Percentiles rank a stretch among this genome's conserved stretches.
These are phyloP conservation scores for Pichia ethanolica DNA, from an alignment of 805 yeast genomes.

Conservation along the genomic window DNA sequence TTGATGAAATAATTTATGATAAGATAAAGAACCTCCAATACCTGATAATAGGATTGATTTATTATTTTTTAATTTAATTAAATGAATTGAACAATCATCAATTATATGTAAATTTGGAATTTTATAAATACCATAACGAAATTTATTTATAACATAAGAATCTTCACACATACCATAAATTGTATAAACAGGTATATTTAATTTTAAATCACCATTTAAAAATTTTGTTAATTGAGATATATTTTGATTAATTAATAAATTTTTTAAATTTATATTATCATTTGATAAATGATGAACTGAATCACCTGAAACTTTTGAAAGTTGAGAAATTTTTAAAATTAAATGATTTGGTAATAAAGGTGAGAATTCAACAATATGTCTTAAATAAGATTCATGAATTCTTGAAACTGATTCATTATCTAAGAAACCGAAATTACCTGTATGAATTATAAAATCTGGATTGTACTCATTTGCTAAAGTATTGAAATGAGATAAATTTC, in stretches of 20 bases:
- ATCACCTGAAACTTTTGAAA: conserved; percentile 40
- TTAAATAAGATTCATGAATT: conserved; percentile 49
- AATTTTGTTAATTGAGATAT: conserved; percentile 48
- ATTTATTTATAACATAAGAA: conserved; percentile 54
- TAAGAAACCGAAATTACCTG: conserved; percentile 78
- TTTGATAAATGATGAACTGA: conserved; percentile 32
- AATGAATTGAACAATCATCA: conserved; percentile 48
- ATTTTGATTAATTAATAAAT: conserved; percentile 28
- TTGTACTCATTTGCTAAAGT: conserved; percentile 37
- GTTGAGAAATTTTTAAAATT: conserved; percentile 44
- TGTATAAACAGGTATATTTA: conserved; percentile 62
- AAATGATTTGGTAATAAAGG: conserved; percentile 45
- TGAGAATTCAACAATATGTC: conserved; percentile 62
- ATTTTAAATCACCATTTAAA: conserved; percentile 34
- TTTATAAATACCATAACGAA: conserved; percentile 43
- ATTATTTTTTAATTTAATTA: conserved; percentile 30
- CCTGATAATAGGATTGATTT: conserved; percentile 53
- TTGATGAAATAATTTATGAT: conserved; percentile 60
- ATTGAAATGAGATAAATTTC: conserved; percentile 43
- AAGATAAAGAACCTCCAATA: conserved; percentile 62
- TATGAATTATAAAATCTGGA: conserved; percentile 54
- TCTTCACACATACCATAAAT: conserved; percentile 76
- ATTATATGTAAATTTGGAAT: conserved; percentile 54
- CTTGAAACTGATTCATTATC: conserved; percentile 46
- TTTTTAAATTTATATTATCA: conserved; percentile 31